phyloP scores from a whole-genome alignment of 2,329 filamentous ascomycete species.

The Zasmidium citrigriseum region DNA sequence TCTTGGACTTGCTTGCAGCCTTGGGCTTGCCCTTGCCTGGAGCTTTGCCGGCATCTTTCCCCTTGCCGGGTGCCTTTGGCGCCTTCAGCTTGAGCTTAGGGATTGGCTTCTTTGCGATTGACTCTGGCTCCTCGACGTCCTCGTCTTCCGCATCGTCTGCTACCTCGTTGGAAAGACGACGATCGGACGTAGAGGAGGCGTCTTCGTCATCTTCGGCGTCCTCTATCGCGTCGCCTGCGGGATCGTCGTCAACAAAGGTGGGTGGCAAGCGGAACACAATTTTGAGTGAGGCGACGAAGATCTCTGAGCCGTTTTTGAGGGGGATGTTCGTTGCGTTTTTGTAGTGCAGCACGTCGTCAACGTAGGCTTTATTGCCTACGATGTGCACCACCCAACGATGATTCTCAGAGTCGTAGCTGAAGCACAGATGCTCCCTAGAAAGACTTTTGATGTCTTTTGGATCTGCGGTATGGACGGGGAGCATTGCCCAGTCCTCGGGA shows the following conservation, averaged over 20 bases:
- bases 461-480: constrained; percentile 72
- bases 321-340: constrained; percentile 55
- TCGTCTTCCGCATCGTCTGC: constrained; percentile 55
- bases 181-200: constrained; percentile 11
- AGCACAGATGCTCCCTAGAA: constrained; percentile 72
- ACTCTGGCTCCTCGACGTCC: constrained; percentile 13
- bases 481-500: constrained; percentile 21
- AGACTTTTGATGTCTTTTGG: constrained; percentile 69
- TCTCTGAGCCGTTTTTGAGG: constrained; percentile 64
- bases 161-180: constrained; percentile 48
- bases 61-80: constrained; percentile 17
- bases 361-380: constrained; percentile 69
- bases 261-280: constrained; percentile 70
- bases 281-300: constrained; percentile 71
- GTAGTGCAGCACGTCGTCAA: constrained; percentile 53
- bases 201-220: background rate
- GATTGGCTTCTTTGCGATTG: constrained; percentile 12
- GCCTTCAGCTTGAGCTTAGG: constrained; percentile 22
- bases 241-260: constrained; percentile 57
- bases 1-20: constrained; percentile 8
- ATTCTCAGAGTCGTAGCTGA: constrained; percentile 66
- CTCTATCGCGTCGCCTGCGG: constrained; percentile 39
- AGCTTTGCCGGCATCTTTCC: constrained; percentile 17
- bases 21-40: constrained; percentile 11
- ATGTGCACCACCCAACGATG: constrained; percentile 67